phyloP scores from a whole-genome alignment of 2,329 filamentous ascomycete genomes.

The Colletotrichum liaoningense region DNA sequence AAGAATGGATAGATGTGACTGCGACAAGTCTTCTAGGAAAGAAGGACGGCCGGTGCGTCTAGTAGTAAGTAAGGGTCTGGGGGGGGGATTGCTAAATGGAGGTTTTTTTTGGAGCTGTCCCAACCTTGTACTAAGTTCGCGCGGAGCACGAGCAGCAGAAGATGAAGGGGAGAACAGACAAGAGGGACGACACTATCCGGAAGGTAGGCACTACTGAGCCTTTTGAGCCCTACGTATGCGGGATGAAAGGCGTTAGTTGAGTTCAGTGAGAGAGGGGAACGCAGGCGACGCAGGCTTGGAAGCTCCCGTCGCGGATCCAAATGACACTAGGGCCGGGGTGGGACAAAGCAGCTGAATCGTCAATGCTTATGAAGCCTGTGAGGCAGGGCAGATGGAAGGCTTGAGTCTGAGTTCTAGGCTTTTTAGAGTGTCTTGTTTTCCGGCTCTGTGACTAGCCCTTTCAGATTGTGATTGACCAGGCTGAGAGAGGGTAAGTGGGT shows the following conservation, averaged over 20 bases:
- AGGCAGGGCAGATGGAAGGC: conserved; percentile 1
- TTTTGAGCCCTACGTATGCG: neutral
- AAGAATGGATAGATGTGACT: neutral
- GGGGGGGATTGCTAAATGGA: conserved; percentile 3
- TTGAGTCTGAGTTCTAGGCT: neutral
- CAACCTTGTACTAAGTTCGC: neutral
- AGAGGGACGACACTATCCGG: neutral
- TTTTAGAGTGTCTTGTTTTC: neutral
- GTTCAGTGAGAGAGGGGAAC: conserved; percentile 2
- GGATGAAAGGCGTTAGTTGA: neutral
- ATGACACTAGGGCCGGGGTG: conserved; percentile 28
- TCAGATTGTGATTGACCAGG: neutral
- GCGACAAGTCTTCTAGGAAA: neutral
- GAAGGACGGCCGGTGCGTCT: neutral
- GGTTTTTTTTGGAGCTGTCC: conserved; percentile 21
- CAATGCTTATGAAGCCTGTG: conserved; percentile 1
- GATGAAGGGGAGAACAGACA: conserved; percentile 2
- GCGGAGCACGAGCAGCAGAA: conserved; percentile 16
- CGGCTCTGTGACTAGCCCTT: neutral
- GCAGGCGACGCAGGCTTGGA: conserved; percentile 19
- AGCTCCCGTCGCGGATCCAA: conserved; percentile 35
- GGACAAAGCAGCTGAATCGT: conserved; percentile 29
- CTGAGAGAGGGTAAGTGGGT: neutral
- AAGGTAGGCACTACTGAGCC: neutral
- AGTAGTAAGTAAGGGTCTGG: neutral